Evolutionary conservation across 495 filamentous ascomycete genomes (phyloP).

Genomic region (Sabuloglossum arenarium): DNA sequence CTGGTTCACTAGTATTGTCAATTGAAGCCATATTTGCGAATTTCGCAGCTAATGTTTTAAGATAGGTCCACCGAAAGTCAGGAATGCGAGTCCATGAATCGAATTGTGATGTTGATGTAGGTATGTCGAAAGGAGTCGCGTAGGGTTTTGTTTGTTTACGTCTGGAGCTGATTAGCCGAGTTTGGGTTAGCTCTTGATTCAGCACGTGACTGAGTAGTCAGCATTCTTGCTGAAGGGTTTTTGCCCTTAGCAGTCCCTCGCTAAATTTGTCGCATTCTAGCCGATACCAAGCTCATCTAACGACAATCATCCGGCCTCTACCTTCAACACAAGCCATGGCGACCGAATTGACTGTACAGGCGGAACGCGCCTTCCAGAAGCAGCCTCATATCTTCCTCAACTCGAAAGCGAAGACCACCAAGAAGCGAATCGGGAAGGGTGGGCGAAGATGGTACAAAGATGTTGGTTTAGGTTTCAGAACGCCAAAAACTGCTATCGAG

Average conservation of each 20-base stretch:
- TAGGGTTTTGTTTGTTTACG: constrained; percentile 9
- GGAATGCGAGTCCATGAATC: background rate
- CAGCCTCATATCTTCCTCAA: constrained; percentile 99
- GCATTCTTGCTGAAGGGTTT: background rate
- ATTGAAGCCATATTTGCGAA: background rate
- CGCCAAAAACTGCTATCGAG: constrained; percentile 93
- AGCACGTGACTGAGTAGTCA: background rate
- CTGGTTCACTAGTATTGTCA: background rate
- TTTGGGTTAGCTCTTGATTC: background rate
- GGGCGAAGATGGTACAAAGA: constrained; percentile 99
- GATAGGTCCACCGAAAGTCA: background rate
- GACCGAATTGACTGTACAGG: constrained; percentile 94
- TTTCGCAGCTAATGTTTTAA: background rate
- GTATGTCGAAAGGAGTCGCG: background rate
- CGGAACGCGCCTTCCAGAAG: constrained; percentile 96
- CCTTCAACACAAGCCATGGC: constrained; percentile 43
- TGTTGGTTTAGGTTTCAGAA: constrained; percentile 94
- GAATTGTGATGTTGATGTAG: background rate
- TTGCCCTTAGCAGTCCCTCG: constrained; percentile 3
- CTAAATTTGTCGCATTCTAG: background rate
- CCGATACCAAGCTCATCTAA: too few species aligned
- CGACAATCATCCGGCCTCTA: background rate
- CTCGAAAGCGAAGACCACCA: constrained; percentile 64
- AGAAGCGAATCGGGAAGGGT: constrained; percentile 66
- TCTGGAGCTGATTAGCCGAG: background rate